Conservation (phyloP, 2,329 filamentous ascomycete genomes). For the Juglanconis oblonga region DNA sequence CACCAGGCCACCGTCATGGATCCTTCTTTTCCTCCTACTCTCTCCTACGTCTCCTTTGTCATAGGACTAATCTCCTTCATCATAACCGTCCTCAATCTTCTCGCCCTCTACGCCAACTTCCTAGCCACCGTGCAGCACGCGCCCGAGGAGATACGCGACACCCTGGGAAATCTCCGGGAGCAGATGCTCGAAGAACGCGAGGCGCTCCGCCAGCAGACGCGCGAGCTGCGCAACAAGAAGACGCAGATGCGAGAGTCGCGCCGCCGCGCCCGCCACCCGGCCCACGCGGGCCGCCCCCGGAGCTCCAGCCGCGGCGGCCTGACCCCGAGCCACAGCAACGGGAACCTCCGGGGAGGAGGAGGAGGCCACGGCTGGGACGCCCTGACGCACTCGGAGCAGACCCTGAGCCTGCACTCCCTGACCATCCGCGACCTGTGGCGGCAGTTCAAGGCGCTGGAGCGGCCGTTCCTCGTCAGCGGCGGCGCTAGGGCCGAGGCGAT, state of each 20-base stretch:
- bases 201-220: slow-evolving; percentile 20
- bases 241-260: not conserved
- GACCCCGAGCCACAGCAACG: slow-evolving; percentile 5
- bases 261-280: not conserved
- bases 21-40: slow-evolving; percentile 1
- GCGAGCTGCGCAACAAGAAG: slow-evolving; percentile 16
- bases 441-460: slow-evolving; percentile 22
- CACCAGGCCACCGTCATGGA: not conserved
- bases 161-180: slow-evolving; percentile 18
- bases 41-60: slow-evolving; percentile 14
- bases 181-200: slow-evolving; percentile 21
- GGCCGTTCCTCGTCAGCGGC: slow-evolving; percentile 18
- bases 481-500: slow-evolving; percentile 16
- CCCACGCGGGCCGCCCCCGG: not conserved
- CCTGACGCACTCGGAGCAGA: slow-evolving; percentile 20
- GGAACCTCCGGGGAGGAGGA: slow-evolving; percentile 1
- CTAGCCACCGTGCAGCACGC: slow-evolving; percentile 19
- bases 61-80: slow-evolving; percentile 15
- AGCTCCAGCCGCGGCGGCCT: slow-evolving; percentile 7
- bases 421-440: slow-evolving; percentile 20
- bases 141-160: slow-evolving; percentile 19
- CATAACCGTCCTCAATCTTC: slow-evolving; percentile 19
- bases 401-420: slow-evolving; percentile 20
- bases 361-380: not conserved
- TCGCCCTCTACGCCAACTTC: slow-evolving; percentile 20